Base-by-base conservation (phyloP, 345 rosid species). In the Sisymbrium irio region DNA sequence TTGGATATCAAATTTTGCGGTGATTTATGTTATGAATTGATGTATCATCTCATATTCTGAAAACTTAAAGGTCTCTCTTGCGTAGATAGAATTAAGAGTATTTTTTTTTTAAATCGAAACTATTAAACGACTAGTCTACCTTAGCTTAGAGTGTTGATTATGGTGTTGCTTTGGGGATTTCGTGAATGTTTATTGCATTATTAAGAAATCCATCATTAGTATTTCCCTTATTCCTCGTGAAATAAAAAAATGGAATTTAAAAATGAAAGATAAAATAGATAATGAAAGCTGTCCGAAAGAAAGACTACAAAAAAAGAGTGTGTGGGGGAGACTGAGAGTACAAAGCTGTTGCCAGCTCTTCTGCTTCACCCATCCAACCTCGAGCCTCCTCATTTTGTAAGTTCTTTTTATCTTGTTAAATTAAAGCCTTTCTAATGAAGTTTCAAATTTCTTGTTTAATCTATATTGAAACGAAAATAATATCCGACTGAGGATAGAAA, bases 311-410 rank as follows among this genome's bases (percentile, higher is more conserved):
- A 69, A 58, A 60, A 28, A 46, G 58, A 14, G 12, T 17, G 75
- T 20, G 12, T 17, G 75, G 6, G 59, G 14, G 46, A 36, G 47
- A 59, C 18, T 55, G 60, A 11, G 39, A 72, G 42, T 39, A 30
- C 53, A 42, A 2, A 72, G 69, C 76, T 72, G 76, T 41, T 62
- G 44, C 69, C 76, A 72, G 76, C 62, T 62, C 67, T 25, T 47
- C 58, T 44, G 63, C 54, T 56, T 32, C 63, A 41, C 41, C 62
- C 50, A 68, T 55, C 50, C 28, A 28, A 28, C 72, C 56, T 44
- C 37, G 11, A 42, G 56, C 65, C 51, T 61, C 60, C 67, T 18
- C 20, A 25, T 25, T 27, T 27, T 12, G 0, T 51, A n/a, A n/a
- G 0, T 50, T 20, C 11, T 9, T 6, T 25, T 51, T 11, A 4